These are phyloP conservation scores for Coemansia sp. DNA, from an alignment of 192 early-diverging fungal genomes.

Conservation along the genomic window DNA sequence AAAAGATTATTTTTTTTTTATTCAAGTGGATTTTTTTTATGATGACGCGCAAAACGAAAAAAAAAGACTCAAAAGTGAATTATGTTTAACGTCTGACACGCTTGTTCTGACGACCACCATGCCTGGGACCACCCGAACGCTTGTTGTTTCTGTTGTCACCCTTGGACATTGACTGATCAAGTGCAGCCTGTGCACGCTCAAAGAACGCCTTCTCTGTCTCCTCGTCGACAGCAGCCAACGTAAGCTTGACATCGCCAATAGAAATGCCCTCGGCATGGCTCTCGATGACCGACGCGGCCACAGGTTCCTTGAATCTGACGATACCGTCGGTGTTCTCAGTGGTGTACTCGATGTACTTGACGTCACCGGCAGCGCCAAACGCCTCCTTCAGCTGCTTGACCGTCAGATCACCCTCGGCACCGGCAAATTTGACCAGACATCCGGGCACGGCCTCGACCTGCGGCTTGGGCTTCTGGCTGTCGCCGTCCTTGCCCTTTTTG, in stretches of 20 bases:
- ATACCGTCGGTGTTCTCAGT: slow-evolving; percentile 31
- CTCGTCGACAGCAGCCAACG: slow-evolving; percentile 21
- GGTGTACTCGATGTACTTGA: slow-evolving; percentile 37
- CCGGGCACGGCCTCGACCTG: slow-evolving; percentile 19
- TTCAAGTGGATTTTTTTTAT: no score
- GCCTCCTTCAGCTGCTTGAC: slow-evolving; percentile 32
- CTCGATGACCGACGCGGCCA: slow-evolving; percentile 29
- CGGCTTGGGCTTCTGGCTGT: slow-evolving; percentile 1
- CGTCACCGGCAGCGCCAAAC: slow-evolving; percentile 15
- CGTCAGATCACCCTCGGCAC: slow-evolving; percentile 23
- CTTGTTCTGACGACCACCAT: slow-evolving; percentile 14
- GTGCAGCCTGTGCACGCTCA: slow-evolving; percentile 35
- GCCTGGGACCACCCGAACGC: slow-evolving; percentile 9
- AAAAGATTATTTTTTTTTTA: neutral
- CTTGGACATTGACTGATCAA: slow-evolving; percentile 7
- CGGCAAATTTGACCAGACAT: slow-evolving; percentile 33
- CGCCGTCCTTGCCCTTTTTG: slow-evolving; percentile 10
- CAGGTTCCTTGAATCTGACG: slow-evolving; percentile 36
- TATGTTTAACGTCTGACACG: slow-evolving; percentile 19
- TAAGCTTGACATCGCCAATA: slow-evolving; percentile 25
- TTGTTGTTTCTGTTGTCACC: slow-evolving; percentile 11
- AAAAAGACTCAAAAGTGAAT: slow-evolving; percentile 3
- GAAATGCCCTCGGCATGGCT: slow-evolving; percentile 24
- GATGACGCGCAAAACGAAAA: slow-evolving; percentile 2
- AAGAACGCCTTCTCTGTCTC: slow-evolving; percentile 37